Evolutionary conservation across 129 eudicot genomes (phyloP).

Genomic region (Gnaphalium uliginosum): DNA sequence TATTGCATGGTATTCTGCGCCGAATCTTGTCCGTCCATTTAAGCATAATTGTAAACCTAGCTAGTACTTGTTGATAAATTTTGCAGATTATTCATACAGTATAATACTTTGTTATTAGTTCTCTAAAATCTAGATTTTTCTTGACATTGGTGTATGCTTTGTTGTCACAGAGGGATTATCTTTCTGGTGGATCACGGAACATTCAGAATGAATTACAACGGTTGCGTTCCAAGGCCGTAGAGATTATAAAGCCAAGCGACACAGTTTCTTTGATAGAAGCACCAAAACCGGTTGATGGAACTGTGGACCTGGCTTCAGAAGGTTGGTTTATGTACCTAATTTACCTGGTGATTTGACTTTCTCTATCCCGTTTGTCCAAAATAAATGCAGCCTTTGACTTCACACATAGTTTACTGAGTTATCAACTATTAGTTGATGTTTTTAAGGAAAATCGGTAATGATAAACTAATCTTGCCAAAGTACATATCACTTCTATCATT

Average conservation of each 20-base stretch:
- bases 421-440: not conserved
- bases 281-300: constrained; percentile 30
- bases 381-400: not conserved
- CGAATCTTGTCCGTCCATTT: not conserved
- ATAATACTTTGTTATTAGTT: not conserved
- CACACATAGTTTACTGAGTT: constrained; percentile 2
- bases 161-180: constrained; percentile 48
- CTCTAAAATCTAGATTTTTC: not conserved
- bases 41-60: not conserved
- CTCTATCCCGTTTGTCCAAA: not conserved
- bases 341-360: constrained; percentile 7
- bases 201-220: constrained; percentile 71
- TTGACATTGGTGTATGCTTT: constrained; percentile 9
- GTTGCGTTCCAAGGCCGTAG: constrained; percentile 72
- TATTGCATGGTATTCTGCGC: not conserved
- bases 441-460: not conserved
- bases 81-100: constrained; percentile 4
- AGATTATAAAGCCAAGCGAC: constrained; percentile 24
- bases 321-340: constrained; percentile 30
- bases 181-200: constrained; percentile 79
- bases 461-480: not conserved
- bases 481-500: not conserved
- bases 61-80: not conserved
- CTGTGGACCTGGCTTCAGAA: constrained; percentile 15
- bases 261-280: not conserved